These are phyloP conservation scores for Mycena chlorophos DNA, from an alignment of 768 basidiomycete genomes.

Conservation along the genomic window DNA sequence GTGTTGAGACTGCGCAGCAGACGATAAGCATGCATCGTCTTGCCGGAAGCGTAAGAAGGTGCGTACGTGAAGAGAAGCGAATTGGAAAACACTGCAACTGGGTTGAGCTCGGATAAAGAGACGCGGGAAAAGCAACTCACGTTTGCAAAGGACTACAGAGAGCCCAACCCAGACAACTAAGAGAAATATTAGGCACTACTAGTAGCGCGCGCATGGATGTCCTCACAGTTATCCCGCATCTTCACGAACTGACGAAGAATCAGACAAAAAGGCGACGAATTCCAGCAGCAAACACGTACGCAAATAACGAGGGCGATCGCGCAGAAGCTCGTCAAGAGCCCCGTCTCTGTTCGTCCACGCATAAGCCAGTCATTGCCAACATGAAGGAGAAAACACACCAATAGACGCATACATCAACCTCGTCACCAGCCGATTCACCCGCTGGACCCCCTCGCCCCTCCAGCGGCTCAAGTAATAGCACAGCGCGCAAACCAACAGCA, in stretches of 20 bases:
- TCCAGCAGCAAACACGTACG: neutral
- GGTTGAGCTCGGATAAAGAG: neutral
- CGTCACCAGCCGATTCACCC: constrained; percentile 11
- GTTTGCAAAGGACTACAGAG: constrained; percentile 3
- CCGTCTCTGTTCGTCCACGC: constrained; percentile 2
- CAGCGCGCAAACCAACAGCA: constrained; percentile 1
- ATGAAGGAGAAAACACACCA: neutral
- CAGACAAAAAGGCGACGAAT: neutral
- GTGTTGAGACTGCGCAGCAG: neutral
- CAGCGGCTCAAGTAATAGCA: constrained; percentile 8
- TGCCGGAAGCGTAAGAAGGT: neutral
- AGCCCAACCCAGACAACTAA: constrained; percentile 10
- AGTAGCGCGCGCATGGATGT: neutral
- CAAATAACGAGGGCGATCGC: neutral
- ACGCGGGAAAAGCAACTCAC: neutral
- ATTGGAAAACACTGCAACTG: constrained; percentile 9
- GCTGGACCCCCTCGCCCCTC: constrained; percentile 6
- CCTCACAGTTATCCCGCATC: constrained; percentile 9
- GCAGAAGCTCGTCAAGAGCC: constrained; percentile 2
- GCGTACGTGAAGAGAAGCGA: constrained; percentile 12
- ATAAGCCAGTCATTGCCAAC: no score
- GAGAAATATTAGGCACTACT: neutral
- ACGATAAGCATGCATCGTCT: neutral
- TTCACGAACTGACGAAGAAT: constrained; percentile 3
- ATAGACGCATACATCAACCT: constrained; percentile 11